Base-by-base conservation (phyloP, 495 filamentous ascomycete species). In the Talaromyces adpressus region DNA sequence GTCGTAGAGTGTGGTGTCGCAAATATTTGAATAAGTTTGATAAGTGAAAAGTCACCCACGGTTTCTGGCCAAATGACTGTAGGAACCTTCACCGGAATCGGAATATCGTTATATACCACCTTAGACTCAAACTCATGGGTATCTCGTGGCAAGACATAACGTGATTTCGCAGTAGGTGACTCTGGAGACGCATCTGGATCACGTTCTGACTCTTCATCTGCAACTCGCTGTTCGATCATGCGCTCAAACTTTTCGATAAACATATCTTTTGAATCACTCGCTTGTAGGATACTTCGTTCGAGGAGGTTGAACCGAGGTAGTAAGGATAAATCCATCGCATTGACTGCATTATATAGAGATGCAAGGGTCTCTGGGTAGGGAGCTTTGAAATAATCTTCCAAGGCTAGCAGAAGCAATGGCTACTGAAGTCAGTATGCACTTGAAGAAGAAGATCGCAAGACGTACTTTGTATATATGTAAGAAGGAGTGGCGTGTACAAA, bases 401-500 rank as follows among this genome's bases (percentile, higher is more conserved):
- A 79, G 2, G 94, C 94, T n/a, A 99, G 78, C 62, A 99, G 81
- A 57, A 99, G 83, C 20, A 99, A 84, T 63, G 94, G 94, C 91
- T 96, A 65, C 41, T 61, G 4, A 25, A 22, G 69, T 76, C 62
- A 75, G 70, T 54, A 58, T 36, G 20, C 12, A 1, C 45, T 45
- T 7, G 56, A 64, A 97, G 75, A 97, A 97, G 61, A 32, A 22
- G 8, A 41, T 29, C 9, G 14, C 25, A 32, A 11, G 58, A 65
- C 77, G 57, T 70, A 91, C 91, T 84, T 98, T 98, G 76, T 98
- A 98, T 62, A 98, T 98, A 74, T 98, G 93, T 59, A 98, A 81
- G 72, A 98, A 98, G n/a, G 94, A 92, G 78, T 98, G 94, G 54
- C 93, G 81, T 4, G 94, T 98, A 77, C 94, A 98, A 66, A 98